Evolutionary conservation across 257 asterid species (phyloP).

Genomic region (Osmanthus fragrans): DNA sequence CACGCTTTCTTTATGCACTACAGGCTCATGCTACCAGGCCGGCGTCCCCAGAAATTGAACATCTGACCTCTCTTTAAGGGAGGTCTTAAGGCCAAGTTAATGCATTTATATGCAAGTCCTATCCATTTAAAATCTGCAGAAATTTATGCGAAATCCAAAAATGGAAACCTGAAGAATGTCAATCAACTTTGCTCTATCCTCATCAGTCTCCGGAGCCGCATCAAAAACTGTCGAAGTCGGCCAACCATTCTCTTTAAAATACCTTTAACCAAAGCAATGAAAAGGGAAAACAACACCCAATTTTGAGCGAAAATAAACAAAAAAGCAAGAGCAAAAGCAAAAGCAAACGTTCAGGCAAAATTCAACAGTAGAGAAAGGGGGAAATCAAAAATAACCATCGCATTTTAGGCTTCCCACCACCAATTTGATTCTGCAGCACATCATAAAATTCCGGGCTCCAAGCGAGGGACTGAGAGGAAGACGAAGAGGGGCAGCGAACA

Average conservation of each 20-base stretch:
- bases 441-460: slow-evolving; percentile 81
- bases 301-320: not conserved
- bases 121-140: too few relatives aligned
- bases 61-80: too few relatives aligned
- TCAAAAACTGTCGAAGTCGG: slow-evolving; percentile 65
- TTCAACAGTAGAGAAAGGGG: not conserved
- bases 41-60: too few relatives aligned
- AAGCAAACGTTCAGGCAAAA: not conserved
- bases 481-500: slow-evolving; percentile 60
- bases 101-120: too few relatives aligned
- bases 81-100: too few relatives aligned
- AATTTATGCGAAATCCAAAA: too few relatives aligned
- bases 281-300: slow-evolving; percentile 3
- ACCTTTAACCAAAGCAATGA: slow-evolving; percentile 42
- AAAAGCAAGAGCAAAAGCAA: not conserved
- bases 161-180: too few relatives aligned
- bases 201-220: slow-evolving; percentile 57
- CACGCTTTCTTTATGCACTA: too few relatives aligned
- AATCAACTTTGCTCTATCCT: too few relatives aligned
- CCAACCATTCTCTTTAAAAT: slow-evolving; percentile 93
- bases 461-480: slow-evolving; percentile 48
- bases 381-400: slow-evolving; percentile 56
- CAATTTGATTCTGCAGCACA: slow-evolving; percentile 72
- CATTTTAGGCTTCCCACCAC: slow-evolving; percentile 98
- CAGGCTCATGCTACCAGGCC: too few relatives aligned